Conservation (phyloP, 768 basidiomycete species). For the Amanita muscaria region DNA sequence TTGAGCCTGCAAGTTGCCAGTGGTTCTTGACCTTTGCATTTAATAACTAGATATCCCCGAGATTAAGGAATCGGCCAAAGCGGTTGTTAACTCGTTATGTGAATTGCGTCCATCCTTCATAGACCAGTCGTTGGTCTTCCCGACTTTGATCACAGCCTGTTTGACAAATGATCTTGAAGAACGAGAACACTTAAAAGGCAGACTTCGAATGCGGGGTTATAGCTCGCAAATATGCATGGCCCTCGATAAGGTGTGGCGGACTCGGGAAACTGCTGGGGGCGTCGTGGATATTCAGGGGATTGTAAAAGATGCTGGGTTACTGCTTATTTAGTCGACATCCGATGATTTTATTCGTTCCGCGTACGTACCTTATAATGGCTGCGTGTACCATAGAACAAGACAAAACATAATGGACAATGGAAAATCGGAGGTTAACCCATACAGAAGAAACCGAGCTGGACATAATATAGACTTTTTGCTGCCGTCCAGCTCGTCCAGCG, state of each 20-base stretch:
- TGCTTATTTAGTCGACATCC: background rate
- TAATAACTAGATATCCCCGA: conserved; percentile 53
- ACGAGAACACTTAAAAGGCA: conserved; percentile 50
- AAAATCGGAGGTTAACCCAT: too few species aligned
- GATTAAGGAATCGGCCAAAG: conserved; percentile 49
- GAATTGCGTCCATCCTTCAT: conserved; percentile 48
- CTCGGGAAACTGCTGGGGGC: conserved; percentile 45
- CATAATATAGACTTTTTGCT: too few species aligned
- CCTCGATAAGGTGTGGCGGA: conserved; percentile 67
- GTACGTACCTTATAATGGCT: conserved; percentile 1
- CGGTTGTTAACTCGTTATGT: conserved; percentile 43
- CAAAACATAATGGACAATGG: too few species aligned
- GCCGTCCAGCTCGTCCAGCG: too few species aligned
- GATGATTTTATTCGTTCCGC: background rate
- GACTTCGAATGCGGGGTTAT: conserved; percentile 49
- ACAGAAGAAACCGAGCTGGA: too few species aligned
- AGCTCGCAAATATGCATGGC: conserved; percentile 45
- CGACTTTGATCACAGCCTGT: conserved; percentile 65
- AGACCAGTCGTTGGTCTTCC: conserved; percentile 65
- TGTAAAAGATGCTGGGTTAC: conserved; percentile 29
- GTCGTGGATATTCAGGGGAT: conserved; percentile 56
- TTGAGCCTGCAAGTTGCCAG: background rate
- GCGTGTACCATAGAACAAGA: background rate
- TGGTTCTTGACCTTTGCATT: background rate
- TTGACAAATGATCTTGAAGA: conserved; percentile 57